These are phyloP conservation scores for Phytophthora foliorum DNA, from an alignment of 352 stramenopile genomes.

Conservation along the genomic window DNA sequence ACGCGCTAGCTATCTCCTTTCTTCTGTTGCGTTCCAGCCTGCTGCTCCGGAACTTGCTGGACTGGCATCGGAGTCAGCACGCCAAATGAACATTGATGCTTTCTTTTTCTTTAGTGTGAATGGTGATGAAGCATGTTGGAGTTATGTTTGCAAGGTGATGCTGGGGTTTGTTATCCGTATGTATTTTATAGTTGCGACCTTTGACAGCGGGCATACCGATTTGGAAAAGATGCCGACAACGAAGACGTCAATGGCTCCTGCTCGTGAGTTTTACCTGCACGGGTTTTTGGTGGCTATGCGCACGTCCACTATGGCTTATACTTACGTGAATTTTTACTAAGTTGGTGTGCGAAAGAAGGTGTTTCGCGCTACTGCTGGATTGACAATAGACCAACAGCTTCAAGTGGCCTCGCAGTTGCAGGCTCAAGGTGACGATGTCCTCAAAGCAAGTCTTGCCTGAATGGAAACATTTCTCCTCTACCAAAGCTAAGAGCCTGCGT, in stretches of 20 bases:
- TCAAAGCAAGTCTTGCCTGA: conserved; percentile 48
- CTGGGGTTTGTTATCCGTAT: background rate
- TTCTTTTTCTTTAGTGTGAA: conserved; percentile 6
- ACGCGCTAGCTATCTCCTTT: conserved; percentile 54
- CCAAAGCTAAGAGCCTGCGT: background rate
- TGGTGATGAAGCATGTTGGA: background rate
- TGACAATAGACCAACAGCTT: conserved; percentile 74
- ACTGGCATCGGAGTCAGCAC: conserved; percentile 9
- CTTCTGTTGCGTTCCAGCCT: conserved; percentile 3
- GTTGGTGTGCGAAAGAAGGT: conserved; percentile 56
- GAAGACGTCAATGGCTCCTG: conserved; percentile 5
- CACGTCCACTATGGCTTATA: background rate
- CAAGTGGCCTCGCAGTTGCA: conserved; percentile 63
- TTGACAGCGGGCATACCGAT: background rate
- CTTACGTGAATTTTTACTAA: conserved; percentile 9
- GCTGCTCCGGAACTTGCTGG: background rate
- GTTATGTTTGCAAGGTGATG: background rate
- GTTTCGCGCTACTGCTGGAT: conserved; percentile 71
- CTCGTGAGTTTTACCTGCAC: conserved; percentile 6
- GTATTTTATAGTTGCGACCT: conserved; percentile 29
- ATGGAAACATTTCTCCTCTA: background rate
- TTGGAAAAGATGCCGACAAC: conserved; percentile 9
- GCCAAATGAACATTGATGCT: conserved; percentile 22
- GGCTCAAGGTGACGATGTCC: conserved; percentile 54
- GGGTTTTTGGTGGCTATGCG: background rate